These are phyloP conservation scores for Sporothrix dimorphospora DNA, from an alignment of 2,329 filamentous ascomycete genomes.

Conservation along the genomic window DNA sequence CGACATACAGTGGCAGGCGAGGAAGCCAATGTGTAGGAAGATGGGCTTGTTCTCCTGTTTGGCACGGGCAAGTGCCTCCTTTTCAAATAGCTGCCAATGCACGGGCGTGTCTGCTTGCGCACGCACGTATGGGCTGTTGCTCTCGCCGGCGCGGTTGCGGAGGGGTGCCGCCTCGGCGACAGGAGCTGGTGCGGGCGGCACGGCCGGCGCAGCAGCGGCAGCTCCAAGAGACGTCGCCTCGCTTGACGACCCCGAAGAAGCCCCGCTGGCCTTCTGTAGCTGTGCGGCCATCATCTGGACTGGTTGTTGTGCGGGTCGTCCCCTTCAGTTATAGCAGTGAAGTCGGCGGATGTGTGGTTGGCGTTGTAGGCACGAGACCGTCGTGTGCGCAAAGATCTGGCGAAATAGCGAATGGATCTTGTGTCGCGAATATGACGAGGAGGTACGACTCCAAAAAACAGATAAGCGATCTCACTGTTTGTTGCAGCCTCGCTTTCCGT, in stretches of 20 bases:
- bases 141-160: conserved; percentile 45
- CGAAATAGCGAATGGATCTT: neutral
- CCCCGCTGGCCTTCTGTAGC: conserved; percentile 35
- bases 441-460: neutral
- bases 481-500: conserved; percentile 17
- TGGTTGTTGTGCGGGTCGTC: neutral
- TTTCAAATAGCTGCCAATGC: conserved; percentile 86
- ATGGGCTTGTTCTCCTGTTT: conserved; percentile 83
- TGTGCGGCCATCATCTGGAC: conserved; percentile 35
- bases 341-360: neutral
- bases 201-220: conserved; percentile 3
- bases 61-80: conserved; percentile 75
- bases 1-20: conserved; percentile 84
- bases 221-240: conserved; percentile 28
- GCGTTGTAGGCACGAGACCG: neutral
- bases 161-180: conserved; percentile 36
- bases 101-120: conserved; percentile 81
- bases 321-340: neutral
- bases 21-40: conserved; percentile 93
- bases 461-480: conserved; percentile 10
- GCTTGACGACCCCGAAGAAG: conserved; percentile 25
- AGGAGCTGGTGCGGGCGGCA: neutral
- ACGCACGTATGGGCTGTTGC: conserved; percentile 62
- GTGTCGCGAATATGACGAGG: neutral
- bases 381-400: neutral